phyloP scores from a whole-genome alignment of 371 early-diverging fungal genomes.

The Apophysomyces sp. region DNA sequence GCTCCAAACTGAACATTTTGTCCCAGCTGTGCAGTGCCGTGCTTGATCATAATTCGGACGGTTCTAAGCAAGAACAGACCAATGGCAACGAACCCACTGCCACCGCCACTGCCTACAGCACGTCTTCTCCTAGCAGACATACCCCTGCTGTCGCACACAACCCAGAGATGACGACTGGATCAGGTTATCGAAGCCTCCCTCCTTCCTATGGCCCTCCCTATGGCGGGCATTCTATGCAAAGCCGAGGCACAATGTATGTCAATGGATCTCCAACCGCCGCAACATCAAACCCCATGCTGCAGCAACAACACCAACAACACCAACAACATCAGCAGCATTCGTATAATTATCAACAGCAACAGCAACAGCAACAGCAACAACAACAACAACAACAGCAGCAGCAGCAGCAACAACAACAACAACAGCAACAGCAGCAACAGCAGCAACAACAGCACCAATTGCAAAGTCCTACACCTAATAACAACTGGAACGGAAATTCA shows the following conservation, averaged over 20 bases:
- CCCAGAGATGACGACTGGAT: neutral
- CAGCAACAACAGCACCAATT: conserved; percentile 4
- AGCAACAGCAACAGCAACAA: conserved; percentile 1
- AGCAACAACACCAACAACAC: conserved; percentile 7
- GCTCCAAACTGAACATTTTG: conserved; percentile 43
- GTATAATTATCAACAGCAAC: conserved; percentile 18
- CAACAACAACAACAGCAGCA: conserved; percentile 13
- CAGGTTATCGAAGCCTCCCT: neutral
- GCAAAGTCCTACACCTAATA: neutral
- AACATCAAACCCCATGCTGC: neutral
- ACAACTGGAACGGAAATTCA: neutral
- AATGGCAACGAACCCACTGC: neutral
- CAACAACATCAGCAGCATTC: neutral
- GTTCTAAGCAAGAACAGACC: conserved; percentile 17
- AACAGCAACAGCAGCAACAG: conserved; percentile 8
- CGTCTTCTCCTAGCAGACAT: neutral
- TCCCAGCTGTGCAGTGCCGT: conserved; percentile 50
- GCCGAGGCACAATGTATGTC: neutral
- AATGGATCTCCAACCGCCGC: neutral
- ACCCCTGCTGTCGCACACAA: neutral
- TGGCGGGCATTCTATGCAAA: neutral
- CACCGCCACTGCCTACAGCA: neutral
- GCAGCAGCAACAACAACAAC: conserved; percentile 20
- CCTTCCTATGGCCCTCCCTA: neutral
- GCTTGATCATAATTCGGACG: conserved; percentile 33